Conservation (phyloP, 345 rosid genomes). For the Mangifera indica region DNA sequence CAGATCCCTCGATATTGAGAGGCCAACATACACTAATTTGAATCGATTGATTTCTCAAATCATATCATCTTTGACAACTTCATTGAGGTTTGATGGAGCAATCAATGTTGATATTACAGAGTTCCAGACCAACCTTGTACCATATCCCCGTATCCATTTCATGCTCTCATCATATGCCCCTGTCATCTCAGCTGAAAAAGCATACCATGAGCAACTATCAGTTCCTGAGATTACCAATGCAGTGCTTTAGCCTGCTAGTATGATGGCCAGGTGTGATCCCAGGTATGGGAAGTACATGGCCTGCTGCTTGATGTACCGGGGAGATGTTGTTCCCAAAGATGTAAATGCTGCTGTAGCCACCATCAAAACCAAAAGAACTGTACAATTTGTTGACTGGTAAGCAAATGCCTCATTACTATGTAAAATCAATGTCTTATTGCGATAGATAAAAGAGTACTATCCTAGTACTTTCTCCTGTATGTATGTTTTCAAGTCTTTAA, state of each 20-base stretch:
- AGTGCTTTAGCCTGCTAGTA: constrained; percentile 64
- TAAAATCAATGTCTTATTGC: too few species aligned
- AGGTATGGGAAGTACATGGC: constrained; percentile 74
- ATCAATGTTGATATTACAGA: constrained; percentile 68
- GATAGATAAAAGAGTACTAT: too few species aligned
- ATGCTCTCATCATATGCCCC: constrained; percentile 74
- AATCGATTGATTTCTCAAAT: constrained; percentile 69
- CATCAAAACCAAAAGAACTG: constrained; percentile 58
- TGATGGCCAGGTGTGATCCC: constrained; percentile 78
- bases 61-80: constrained; percentile 64
- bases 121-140: constrained; percentile 70
- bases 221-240: constrained; percentile 69
- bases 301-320: constrained; percentile 71
- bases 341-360: constrained; percentile 69
- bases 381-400: constrained; percentile 71
- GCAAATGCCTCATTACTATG: neutral
- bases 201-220: constrained; percentile 66
- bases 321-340: constrained; percentile 70
- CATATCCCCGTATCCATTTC: constrained; percentile 67
- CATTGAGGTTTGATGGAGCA: constrained; percentile 63
- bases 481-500: too few species aligned
- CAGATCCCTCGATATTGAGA: constrained; percentile 57
- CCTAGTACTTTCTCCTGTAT: too few species aligned
- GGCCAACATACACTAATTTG: constrained; percentile 65
- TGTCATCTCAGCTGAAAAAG: constrained; percentile 67